These are phyloP conservation scores for Yueomyces sinensis DNA, from an alignment of 805 yeast genomes.

Conservation along the genomic window DNA sequence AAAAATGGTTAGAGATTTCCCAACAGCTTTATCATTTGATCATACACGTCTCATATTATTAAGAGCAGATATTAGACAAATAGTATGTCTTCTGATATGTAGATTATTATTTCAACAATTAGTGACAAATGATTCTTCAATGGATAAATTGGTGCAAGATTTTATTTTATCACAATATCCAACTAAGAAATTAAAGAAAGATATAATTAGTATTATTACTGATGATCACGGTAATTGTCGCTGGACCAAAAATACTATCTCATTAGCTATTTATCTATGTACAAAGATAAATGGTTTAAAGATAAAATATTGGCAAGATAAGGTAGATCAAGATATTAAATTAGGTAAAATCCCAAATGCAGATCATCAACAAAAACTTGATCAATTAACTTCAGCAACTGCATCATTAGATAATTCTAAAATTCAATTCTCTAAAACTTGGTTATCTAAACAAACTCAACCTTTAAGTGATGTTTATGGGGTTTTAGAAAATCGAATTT, in stretches of 20 bases:
- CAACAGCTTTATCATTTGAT: conserved; percentile 73
- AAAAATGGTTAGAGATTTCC: conserved; percentile 71
- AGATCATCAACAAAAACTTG: conserved; percentile 1
- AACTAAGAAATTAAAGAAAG: conserved; percentile 43
- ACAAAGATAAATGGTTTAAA: conserved; percentile 21
- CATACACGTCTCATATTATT: conserved; percentile 64
- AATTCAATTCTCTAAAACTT: conserved; percentile 49
- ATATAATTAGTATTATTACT: conserved; percentile 64
- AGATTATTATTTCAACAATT: conserved; percentile 60
- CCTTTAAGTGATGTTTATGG: conserved; percentile 69
- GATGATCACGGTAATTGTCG: conserved; percentile 80
- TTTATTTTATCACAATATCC: conserved; percentile 27
- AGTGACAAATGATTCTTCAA: conserved; percentile 25
- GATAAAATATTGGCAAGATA: conserved; percentile 9
- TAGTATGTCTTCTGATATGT: conserved; percentile 69
- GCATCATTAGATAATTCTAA: conserved; percentile 16
- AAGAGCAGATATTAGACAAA: conserved; percentile 76
- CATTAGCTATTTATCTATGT: conserved; percentile 45
- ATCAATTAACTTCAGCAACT: background rate
- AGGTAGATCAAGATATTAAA: conserved; percentile 2
- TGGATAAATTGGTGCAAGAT: conserved; percentile 22
- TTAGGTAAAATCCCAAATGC: background rate
- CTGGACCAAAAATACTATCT: conserved; percentile 75
- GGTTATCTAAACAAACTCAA: conserved; percentile 80
- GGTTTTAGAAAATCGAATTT: conserved; percentile 55